Percentiles rank a stretch among this genome's conserved stretches.
phyloP scores from a whole-genome alignment of 805 yeast genomes.

The Candida maltosa region DNA sequence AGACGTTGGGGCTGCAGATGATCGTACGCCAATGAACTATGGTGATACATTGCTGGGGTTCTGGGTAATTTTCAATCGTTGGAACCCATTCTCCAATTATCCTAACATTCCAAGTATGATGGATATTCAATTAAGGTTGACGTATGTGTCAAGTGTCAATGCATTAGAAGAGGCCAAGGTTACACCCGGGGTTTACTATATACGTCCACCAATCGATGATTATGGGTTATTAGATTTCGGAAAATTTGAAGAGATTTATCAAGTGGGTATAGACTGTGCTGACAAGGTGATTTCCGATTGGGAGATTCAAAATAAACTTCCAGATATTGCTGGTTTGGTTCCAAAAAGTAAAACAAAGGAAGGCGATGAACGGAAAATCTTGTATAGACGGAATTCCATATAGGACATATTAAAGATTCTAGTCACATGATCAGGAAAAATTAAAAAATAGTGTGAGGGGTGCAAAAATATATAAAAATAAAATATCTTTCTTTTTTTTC shows the following conservation, averaged over 20 bases:
- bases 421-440: too few species aligned
- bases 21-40: conserved; percentile 80
- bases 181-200: conserved; percentile 79
- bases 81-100: conserved; percentile 84
- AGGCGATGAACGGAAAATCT: conserved; percentile 18
- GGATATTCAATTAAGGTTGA: conserved; percentile 88
- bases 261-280: conserved; percentile 78
- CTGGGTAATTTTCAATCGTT: conserved; percentile 83
- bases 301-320: conserved; percentile 52
- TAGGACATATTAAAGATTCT: too few species aligned
- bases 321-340: conserved; percentile 55
- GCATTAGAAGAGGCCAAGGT: conserved; percentile 85
- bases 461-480: too few species aligned
- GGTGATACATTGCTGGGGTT: conserved; percentile 92
- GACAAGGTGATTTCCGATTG: conserved; percentile 51
- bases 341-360: conserved; percentile 11
- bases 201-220: conserved; percentile 91
- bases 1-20: conserved; percentile 95
- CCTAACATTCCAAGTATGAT: conserved; percentile 93
- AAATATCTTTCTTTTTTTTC: too few species aligned
- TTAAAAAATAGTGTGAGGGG: too few species aligned
- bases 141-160: conserved; percentile 92
- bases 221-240: conserved; percentile 91
- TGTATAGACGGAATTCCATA: conserved; percentile 63
- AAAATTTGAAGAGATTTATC: conserved; percentile 84